Base-by-base conservation (phyloP, 1,284 basidiomycete genomes). In the Rhizoctonia solani region DNA sequence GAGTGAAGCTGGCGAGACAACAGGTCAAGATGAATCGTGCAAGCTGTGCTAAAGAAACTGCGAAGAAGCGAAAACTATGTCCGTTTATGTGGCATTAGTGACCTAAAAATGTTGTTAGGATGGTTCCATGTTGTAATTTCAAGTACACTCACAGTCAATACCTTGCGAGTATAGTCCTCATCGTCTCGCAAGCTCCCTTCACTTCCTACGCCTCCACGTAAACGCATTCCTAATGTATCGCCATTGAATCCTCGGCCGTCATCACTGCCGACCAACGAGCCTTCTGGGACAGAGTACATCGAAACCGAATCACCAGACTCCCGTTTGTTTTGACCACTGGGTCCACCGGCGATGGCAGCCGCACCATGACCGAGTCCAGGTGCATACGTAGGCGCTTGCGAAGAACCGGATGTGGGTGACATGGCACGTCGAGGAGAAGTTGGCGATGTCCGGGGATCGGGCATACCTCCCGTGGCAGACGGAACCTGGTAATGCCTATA, bases 91-190 rank as follows among this genome's bases (percentile, higher is more conserved):
- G 25, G 66, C 54, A 47, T 68, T 68, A 11, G 66, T 41, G 13
- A 68, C 66, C 66, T 68, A 41, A 6, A 41, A 41, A 13, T 27
- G 53, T 30, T 27, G 27, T 67, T 34, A 44, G 30, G 39, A 58
- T 1, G 23, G 4, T 19, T 42, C 4, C 50, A 39, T 14, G 14
- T 34, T 14, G 16, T 13, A 13, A 19, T 23, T 16, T 14, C 4
- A 39, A 11, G 2, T 16, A 19, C 13, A 69, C 68, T 52, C 23
- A 69, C 68, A 54, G 54, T 58, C 27, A 69, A 37, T 50, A 69
- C 68, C 32, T 55, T 67, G 4, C 63, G 53, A 47, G 68, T 59
- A 39, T 69, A 69, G 41, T 69, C 68, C 29, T 67, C 65, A 16
- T 69, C 46, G 25, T 69, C 68, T 52, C 65, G 53, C 32, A 69